Conservation (phyloP, 2,329 filamentous ascomycete genomes). For the Aspergillus viridinutans region DNA sequence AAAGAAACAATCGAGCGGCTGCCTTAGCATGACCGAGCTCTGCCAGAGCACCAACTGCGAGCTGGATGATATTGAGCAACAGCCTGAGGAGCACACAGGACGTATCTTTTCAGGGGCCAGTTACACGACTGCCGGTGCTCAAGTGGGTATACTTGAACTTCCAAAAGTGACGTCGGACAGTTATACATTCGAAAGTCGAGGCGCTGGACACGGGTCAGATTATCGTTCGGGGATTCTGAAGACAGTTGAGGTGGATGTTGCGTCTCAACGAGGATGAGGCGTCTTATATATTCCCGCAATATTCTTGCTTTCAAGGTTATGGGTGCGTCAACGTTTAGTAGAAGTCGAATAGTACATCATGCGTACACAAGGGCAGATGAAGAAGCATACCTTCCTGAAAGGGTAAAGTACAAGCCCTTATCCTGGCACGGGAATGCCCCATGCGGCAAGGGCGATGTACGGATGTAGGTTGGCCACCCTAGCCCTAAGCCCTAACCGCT, state of each 20-base stretch:
- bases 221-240: slow-evolving; percentile 13
- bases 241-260: slow-evolving; percentile 21
- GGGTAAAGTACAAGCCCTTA: neutral
- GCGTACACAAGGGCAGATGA: neutral
- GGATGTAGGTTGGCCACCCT: slow-evolving; percentile 14
- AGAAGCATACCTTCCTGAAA: neutral
- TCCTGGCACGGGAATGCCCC: neutral
- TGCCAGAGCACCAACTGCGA: slow-evolving; percentile 3
- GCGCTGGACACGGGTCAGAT: neutral
- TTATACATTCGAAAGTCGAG: neutral
- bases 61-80: slow-evolving; percentile 2
- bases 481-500: slow-evolving; percentile 39
- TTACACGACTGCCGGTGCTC: slow-evolving; percentile 12
- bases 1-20: neutral
- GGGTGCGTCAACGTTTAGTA: neutral
- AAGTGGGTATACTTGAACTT: neutral
- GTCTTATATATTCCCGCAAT: neutral
- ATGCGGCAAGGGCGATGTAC: neutral
- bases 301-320: neutral
- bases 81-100: neutral
- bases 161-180: neutral
- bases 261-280: slow-evolving; percentile 10
- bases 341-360: neutral
- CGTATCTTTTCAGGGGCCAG: slow-evolving; percentile 6
- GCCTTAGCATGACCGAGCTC: slow-evolving; percentile 1